Base-by-base conservation (phyloP, 1,284 basidiomycete species). In the Trichosporon coremiiforme region DNA sequence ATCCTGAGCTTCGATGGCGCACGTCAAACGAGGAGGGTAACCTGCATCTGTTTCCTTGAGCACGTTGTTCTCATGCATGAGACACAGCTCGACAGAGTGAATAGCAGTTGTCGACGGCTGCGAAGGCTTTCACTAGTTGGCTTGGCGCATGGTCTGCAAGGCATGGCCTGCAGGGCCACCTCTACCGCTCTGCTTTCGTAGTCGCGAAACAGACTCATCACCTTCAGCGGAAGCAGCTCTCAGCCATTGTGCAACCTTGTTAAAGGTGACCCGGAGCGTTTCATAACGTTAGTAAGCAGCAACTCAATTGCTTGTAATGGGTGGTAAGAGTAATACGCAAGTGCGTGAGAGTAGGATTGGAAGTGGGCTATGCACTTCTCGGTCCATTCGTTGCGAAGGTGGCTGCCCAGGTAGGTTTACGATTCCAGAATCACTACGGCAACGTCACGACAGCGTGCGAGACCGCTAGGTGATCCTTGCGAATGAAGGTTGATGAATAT, bases 241-340 rank as follows among this genome's bases (percentile, higher is more conserved):
- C 57, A 60, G 57, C 57, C 57, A 60, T 60, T 33, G 29, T n/a
- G 7, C 17, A 60, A 60, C 57, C 57, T 60, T 60, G 31, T 60
- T 31, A 31, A 60, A 29, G 15, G 29, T 33, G 29, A 33, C 29
- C 57, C 57, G 17, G 10, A 33, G 25, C 17, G 57, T 60, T 60
- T 60, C 57, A 60, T 33, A 60, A 33, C n/a, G 31, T 31, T 5
- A 60, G 15, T 57, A 60, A 60, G 57, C 57, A 60, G 5, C 57
- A n/a, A 35, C 2, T 10, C 29, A 60, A 45, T 15, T 3, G 15
- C 41, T 17, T 5, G 41, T 12, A 45, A n/a, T 45, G 15, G 2
- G 2, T 45, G n/a, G 41, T 17, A 45, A 45, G 17, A n/a, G 41
- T 15, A 45, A 45, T n/a, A 10, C 10, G 15, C 15, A n/a, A n/a